Evolutionary conservation across 176 grass and related monocot species (phyloP), one percentile per base, ranked within the genome.

Genomic region (Panicum miliaceum): DNA sequence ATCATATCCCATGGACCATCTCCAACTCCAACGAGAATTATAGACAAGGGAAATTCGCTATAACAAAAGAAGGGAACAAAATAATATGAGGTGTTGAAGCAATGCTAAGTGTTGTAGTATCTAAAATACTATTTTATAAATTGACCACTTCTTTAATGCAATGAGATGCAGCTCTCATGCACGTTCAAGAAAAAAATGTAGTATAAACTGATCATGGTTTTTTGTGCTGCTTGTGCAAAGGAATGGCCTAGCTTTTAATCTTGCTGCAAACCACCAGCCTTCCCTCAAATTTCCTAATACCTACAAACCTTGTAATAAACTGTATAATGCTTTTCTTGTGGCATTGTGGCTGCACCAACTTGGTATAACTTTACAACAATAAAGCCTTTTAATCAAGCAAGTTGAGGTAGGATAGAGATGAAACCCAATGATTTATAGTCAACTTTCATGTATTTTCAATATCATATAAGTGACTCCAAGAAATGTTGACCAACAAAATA

Each of bases 1-100:
- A 92, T 92, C 87, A 92, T 92, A 74, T 86, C 87, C 90, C 90
- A 92, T n/a, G 87, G 90, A 58, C 90, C 90, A 89, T 92, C 90
- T 22, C 90, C 90, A 71, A 92, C 90, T 65, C 90, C 90, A 63
- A 92, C 90, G 62, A 92, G 86, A 84, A 92, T 84, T 64, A 89
- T 89, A 84, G 90, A 92, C 81, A 92, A 86, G 12, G 90, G 90
- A 80, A 92, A 92, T 81, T 92, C 75, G 35, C 90, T 92, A 67
- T 12, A 65, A 23, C 22, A 25, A 59, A 26, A 73, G 59, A 61
- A 64, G 14, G 38, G 36, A 22, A 45, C 38, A 37, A 42, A 57
- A n/a, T n/a, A 23, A 38, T 64, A 75, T 53, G 14, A 54, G 12
- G 51, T 45, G 25, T 35, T 40, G 14, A 47, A 51, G 41, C 82